Percentiles rank a stretch among this genome's conserved stretches.
These are phyloP conservation scores for Chlamydomonas applanata DNA, from an alignment of 139 green algal genomes.

Conservation along the genomic window DNA sequence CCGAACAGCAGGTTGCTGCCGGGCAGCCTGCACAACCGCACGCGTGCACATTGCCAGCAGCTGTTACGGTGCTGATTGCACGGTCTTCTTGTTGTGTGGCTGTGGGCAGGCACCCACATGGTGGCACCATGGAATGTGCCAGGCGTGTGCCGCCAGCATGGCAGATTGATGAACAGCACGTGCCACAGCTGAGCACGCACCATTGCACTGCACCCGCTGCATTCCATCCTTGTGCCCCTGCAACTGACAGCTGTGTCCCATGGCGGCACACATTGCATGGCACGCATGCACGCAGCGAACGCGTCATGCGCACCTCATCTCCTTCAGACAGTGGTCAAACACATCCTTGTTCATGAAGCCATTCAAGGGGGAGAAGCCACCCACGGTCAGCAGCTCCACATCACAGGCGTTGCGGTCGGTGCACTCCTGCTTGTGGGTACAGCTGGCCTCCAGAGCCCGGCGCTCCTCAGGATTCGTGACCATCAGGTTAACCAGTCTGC, in stretches of 20 bases:
- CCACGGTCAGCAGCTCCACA: constrained; percentile 86
- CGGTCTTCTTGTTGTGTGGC: too few species aligned
- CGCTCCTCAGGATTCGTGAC: constrained; percentile 42
- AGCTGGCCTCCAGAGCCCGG: constrained; percentile 39
- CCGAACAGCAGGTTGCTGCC: constrained; percentile 76
- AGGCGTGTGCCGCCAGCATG: too few species aligned
- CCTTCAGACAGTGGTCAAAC: constrained; percentile 76
- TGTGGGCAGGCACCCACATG: too few species aligned
- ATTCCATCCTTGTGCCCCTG: too few species aligned
- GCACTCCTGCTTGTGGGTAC: constrained; percentile 52
- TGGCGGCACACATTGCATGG: too few species aligned
- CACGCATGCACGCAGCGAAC: too few species aligned
- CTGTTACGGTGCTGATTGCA: too few species aligned
- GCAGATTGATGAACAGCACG: too few species aligned
- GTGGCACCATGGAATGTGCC: too few species aligned
- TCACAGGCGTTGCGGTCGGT: constrained; percentile 89
- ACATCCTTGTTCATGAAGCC: constrained; percentile 86
- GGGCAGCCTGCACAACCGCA: constrained; percentile 41
- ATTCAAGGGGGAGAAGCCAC: constrained; percentile 82
- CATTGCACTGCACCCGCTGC: not conserved
- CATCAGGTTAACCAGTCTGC: constrained; percentile 72
- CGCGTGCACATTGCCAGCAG: too few species aligned
- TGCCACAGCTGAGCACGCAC: not conserved
- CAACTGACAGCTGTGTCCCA: too few species aligned
- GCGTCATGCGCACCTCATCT: constrained; percentile 55